Evolutionary conservation across 768 basidiomycete genomes (phyloP), one percentile per base, ranked within the genome.

Genomic region (Agaricus subrufescens): DNA sequence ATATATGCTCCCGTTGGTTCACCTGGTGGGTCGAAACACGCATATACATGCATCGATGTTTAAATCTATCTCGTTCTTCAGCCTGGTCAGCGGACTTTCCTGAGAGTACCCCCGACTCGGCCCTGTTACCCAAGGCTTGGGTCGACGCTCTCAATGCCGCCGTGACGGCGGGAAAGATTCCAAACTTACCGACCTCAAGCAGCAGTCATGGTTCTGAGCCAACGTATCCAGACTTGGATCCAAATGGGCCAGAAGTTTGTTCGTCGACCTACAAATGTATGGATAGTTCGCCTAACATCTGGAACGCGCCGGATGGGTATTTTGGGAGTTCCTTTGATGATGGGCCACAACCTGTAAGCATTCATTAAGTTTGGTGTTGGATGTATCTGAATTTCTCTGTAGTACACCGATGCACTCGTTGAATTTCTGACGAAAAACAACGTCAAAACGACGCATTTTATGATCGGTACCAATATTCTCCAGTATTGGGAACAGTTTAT

Each of bases 381-480:
- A 38, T 57, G 46, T 44, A 51, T 23, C 34, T 40, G 47, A 39
- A 27, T 31, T 5, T 26, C 54, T 9, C 0, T 56, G 5, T 47
- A 81, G 79, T 56, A 71, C 9, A 78, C 79, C 14, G 62, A 65
- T 1, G 58, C 58, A 10, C 79, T 96, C 19, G 81, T 89, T 63
- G 63, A 79, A 6, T 95, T 92, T 67, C 74, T 96, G 48, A 60
- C 75, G 57, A 52, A 73, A n/a, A 78, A 94, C 56, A 82, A 86
- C 58, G 68, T 83, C 54, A 78, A 69, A n/a, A 85, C 84, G 3
- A 95, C 94, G 4, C 92, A 95, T 66, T 96, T 95, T 69, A 82
- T 94, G 76, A 95, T 97, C 60, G 94, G 94, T 15, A 66, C 78
- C 34, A 89, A 93, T 65, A 88, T 94, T 56, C 62, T 89, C 27